Conservation (phyloP, 2,329 filamentous ascomycete genomes). For the Samsoniella hepiali region DNA sequence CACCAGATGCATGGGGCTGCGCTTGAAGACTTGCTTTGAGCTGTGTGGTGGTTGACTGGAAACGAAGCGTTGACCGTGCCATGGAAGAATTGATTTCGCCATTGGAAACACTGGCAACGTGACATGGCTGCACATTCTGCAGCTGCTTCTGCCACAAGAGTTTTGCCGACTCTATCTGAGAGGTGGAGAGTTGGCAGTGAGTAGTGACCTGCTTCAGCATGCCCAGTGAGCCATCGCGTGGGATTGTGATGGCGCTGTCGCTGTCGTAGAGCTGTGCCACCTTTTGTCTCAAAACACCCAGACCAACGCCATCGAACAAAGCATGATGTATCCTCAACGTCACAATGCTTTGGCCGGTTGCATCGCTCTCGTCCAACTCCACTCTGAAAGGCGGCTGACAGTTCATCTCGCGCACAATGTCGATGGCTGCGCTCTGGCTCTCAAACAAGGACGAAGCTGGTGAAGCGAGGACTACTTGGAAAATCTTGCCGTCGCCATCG, state of each 20-base stretch:
- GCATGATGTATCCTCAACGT: slow-evolving; percentile 26
- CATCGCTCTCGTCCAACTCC: neutral
- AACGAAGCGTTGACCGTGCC: slow-evolving; percentile 11
- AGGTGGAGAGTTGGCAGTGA: neutral
- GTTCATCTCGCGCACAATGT: slow-evolving; percentile 18
- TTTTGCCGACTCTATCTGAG: too few relatives aligned
- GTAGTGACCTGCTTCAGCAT: slow-evolving; percentile 6
- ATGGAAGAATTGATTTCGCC: neutral
- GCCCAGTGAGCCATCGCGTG: neutral
- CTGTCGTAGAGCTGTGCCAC: slow-evolving; percentile 13
- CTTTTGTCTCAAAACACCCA: slow-evolving; percentile 19
- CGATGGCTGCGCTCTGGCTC: neutral
- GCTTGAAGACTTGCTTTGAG: slow-evolving; percentile 7
- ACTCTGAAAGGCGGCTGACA: slow-evolving; percentile 18
- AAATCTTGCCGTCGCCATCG: slow-evolving; percentile 21
- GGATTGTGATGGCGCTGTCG: too few relatives aligned
- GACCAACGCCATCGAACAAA: slow-evolving; percentile 24
- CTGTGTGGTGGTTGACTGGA: slow-evolving; percentile 12
- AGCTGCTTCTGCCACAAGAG: too few relatives aligned
- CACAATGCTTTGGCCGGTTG: slow-evolving; percentile 13
- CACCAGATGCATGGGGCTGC: too few relatives aligned
- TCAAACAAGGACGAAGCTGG: slow-evolving; percentile 19
- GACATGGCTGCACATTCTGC: too few relatives aligned
- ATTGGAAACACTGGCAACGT: neutral
- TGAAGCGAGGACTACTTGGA: slow-evolving; percentile 22